These are phyloP conservation scores for Cymbopogon flexuosus DNA, from an alignment of 202 grass and related monocot species.

Conservation along the genomic window DNA sequence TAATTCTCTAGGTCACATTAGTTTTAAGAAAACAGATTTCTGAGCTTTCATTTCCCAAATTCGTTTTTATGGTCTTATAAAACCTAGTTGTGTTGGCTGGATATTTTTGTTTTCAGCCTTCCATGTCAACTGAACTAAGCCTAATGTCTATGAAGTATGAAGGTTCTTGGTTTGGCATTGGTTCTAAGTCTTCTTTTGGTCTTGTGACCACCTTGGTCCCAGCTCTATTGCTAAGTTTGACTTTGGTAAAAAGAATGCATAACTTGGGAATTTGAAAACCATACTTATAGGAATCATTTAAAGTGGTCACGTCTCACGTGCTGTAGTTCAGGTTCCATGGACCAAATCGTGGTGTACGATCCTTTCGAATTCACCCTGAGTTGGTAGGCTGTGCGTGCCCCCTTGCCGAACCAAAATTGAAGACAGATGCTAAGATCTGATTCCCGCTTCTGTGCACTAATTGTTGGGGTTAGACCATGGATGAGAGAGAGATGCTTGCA, in stretches of 20 bases:
- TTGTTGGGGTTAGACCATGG: neutral
- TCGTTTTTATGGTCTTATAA: conserved; percentile 22
- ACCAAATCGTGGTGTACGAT: neutral
- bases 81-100: neutral
- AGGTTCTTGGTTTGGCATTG: neutral
- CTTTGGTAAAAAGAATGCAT: neutral
- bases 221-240: conserved; percentile 21
- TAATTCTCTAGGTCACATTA: conserved; percentile 17
- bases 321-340: neutral
- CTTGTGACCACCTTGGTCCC: neutral
- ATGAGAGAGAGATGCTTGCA: neutral
- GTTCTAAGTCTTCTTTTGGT: conserved; percentile 17
- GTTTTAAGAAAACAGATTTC: conserved; percentile 18
- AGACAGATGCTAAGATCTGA: neutral
- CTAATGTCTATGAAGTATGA: neutral
- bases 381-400: neutral
- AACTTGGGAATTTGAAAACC: neutral
- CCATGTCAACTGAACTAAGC: neutral
- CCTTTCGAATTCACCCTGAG: neutral
- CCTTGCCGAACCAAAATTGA: neutral
- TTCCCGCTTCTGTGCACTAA: neutral
- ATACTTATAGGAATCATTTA: neutral
- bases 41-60: neutral
- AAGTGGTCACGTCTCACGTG: neutral
- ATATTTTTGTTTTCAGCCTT: neutral